A percentile compares a stretch with the other conserved stretches of the same genome.
These are phyloP conservation scores for Nepenthes gracilis DNA, from an alignment of 148 eudicot species.

Conservation along the genomic window DNA sequence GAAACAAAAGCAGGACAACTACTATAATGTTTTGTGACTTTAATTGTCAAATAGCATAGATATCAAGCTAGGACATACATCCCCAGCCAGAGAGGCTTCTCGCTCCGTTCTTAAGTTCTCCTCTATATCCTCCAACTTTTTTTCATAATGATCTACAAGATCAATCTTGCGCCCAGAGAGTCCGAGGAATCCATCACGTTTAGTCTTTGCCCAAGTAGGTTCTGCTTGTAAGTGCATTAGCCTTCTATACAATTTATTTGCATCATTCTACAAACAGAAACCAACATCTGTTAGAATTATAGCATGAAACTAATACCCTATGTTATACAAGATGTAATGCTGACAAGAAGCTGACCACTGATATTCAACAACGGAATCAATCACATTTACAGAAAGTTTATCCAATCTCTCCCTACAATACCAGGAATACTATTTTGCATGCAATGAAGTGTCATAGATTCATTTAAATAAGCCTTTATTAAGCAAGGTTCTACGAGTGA, in stretches of 20 bases:
- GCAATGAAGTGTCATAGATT: too few relatives aligned
- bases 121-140: slow-evolving; percentile 21
- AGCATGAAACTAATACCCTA: background rate
- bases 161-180: slow-evolving; percentile 9
- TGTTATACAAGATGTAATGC: background rate
- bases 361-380: too few relatives aligned
- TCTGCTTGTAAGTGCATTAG: slow-evolving; percentile 8
- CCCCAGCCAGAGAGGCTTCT: slow-evolving; percentile 4
- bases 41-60: background rate
- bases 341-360: too few relatives aligned
- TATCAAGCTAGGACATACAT: slow-evolving; percentile 1
- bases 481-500: too few relatives aligned
- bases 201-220: slow-evolving; percentile 10
- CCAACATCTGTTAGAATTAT: background rate
- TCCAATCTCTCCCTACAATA: too few relatives aligned
- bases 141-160: slow-evolving; percentile 12
- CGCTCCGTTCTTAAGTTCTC: slow-evolving; percentile 18
- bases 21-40: too few relatives aligned
- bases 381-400: too few relatives aligned
- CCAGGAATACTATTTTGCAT: too few relatives aligned
- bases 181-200: slow-evolving; percentile 9
- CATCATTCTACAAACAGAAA: slow-evolving; percentile 12
- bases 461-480: too few relatives aligned
- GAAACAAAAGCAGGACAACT: too few relatives aligned
- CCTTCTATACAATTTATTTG: slow-evolving; percentile 21